A percentile compares a stretch with the other conserved stretches of the same genome.
These are phyloP conservation scores for Porcisia deanei DNA, from an alignment of 208 protist genomes.

Conservation along the genomic window DNA sequence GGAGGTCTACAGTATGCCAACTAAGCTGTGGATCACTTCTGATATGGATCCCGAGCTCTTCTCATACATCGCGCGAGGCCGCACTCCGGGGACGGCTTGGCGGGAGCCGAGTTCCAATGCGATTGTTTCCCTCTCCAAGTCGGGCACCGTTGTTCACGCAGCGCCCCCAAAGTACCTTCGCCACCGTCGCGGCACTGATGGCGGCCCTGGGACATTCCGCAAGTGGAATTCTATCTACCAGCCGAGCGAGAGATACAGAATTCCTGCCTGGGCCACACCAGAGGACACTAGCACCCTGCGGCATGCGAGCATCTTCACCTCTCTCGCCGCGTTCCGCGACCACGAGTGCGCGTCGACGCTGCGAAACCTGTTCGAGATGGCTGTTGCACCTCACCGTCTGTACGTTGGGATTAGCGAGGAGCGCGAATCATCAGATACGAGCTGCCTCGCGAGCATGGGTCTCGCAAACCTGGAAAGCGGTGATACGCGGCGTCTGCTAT, in stretches of 20 bases:
- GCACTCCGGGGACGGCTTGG: conserved; percentile 16
- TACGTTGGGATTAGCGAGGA: conserved; percentile 90
- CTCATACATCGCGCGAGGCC: background rate
- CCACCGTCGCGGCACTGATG: background rate
- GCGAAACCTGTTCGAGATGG: conserved; percentile 58
- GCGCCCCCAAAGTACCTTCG: conserved; percentile 9
- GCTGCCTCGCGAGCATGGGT: conserved; percentile 31
- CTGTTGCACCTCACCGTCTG: conserved; percentile 54
- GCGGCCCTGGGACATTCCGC: background rate
- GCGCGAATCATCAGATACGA: conserved; percentile 27
- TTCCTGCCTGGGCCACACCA: conserved; percentile 33
- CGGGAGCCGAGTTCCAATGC: background rate
- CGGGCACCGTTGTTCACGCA: background rate
- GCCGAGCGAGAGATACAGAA: conserved; percentile 15
- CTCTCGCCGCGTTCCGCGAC: conserved; percentile 88
- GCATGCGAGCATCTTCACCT: conserved; percentile 87
- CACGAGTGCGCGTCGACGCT: conserved; percentile 86
- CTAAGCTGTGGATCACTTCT: conserved; percentile 1
- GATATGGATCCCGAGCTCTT: background rate
- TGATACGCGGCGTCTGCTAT: conserved; percentile 28
- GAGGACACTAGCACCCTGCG: conserved; percentile 33
- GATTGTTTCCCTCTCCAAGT: conserved; percentile 4
- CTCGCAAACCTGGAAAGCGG: background rate
- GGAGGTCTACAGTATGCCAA: background rate
- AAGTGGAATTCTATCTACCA: conserved; percentile 31